Evolutionary conservation across 2,329 filamentous ascomycete species (phyloP).

Genomic region (Arthrinium puccinioides): DNA sequence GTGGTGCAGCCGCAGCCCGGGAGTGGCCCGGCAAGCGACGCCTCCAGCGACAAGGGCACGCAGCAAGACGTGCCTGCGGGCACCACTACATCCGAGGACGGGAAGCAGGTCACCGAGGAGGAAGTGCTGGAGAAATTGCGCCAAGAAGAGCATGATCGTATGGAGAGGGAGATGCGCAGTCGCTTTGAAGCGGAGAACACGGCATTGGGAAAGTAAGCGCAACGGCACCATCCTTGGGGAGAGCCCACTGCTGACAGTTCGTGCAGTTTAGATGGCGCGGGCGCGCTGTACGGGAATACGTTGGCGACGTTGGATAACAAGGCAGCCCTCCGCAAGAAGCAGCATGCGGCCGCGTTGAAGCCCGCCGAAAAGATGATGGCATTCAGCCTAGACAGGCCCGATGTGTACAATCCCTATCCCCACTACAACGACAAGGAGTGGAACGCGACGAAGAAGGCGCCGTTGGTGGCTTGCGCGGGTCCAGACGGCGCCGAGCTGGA

Average conservation of each 20-base stretch:
- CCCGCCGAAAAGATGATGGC: conserved; percentile 23
- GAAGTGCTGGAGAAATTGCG: too few relatives aligned
- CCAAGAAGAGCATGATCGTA: not conserved
- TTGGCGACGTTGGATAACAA: conserved; percentile 36
- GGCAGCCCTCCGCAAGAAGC: conserved; percentile 19
- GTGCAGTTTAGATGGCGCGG: conserved; percentile 35
- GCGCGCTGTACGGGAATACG: conserved; percentile 51
- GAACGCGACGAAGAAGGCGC: conserved; percentile 42
- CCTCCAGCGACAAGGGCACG: too few relatives aligned
- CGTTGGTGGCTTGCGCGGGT: conserved; percentile 58
- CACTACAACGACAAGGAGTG: conserved; percentile 58
- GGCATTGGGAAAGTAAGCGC: conserved; percentile 18
- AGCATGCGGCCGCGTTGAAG: conserved; percentile 22
- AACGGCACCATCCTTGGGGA: conserved; percentile 9
- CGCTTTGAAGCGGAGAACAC: conserved; percentile 20
- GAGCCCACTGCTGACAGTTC: conserved; percentile 14
- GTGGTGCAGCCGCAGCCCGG: too few relatives aligned
- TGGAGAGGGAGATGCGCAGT: not conserved
- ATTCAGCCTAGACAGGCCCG: conserved; percentile 39
- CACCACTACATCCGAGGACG: too few relatives aligned
- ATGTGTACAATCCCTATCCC: conserved; percentile 65
- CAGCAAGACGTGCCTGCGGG: too few relatives aligned
- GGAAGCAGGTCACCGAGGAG: too few relatives aligned
- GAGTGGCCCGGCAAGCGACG: too few relatives aligned
- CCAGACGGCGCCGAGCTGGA: conserved; percentile 49